These are phyloP conservation scores for Prosopis cineraria DNA, from an alignment of 306 rosid genomes.

Conservation along the genomic window DNA sequence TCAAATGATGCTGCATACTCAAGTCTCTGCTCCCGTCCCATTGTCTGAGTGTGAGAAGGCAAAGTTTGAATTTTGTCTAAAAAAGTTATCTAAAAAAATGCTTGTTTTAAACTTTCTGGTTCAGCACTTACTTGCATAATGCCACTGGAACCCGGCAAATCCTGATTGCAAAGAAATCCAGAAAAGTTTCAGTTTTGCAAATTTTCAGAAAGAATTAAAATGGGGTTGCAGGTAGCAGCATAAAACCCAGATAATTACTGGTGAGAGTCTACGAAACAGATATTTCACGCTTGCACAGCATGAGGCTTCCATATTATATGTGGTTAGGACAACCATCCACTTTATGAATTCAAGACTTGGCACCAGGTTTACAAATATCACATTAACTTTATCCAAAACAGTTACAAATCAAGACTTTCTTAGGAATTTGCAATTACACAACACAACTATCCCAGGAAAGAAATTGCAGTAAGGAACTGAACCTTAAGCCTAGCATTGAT, in stretches of 20 bases:
- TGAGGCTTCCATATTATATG: slow-evolving; percentile 4
- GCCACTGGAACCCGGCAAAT: slow-evolving; percentile 93
- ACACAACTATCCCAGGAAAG: slow-evolving; percentile 29
- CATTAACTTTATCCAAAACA: neutral
- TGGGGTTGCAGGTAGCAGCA: neutral
- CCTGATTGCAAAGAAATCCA: slow-evolving; percentile 54
- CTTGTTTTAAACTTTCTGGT: slow-evolving; percentile 35
- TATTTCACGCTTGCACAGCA: neutral
- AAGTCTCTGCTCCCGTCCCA: slow-evolving; percentile 89
- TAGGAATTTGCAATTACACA: neutral
- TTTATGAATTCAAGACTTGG: slow-evolving; percentile 6
- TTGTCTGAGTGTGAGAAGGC: slow-evolving; percentile 58
- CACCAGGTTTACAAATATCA: neutral
- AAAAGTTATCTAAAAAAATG: too few species aligned
- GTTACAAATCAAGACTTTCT: slow-evolving; percentile 14
- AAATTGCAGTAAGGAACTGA: slow-evolving; percentile 33
- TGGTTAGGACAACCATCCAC: slow-evolving; percentile 23
- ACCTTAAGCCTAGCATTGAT: slow-evolving; percentile 91
- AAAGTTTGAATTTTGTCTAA: too few species aligned
- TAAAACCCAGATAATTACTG: slow-evolving; percentile 11
- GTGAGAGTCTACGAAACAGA: slow-evolving; percentile 8
- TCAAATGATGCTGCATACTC: slow-evolving; percentile 89
- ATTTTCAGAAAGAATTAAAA: neutral
- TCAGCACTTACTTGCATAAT: slow-evolving; percentile 84
- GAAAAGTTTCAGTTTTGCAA: slow-evolving; percentile 31